phyloP scores from a whole-genome alignment of 2,329 filamentous ascomycete species.

The Elsinoe perseae region DNA sequence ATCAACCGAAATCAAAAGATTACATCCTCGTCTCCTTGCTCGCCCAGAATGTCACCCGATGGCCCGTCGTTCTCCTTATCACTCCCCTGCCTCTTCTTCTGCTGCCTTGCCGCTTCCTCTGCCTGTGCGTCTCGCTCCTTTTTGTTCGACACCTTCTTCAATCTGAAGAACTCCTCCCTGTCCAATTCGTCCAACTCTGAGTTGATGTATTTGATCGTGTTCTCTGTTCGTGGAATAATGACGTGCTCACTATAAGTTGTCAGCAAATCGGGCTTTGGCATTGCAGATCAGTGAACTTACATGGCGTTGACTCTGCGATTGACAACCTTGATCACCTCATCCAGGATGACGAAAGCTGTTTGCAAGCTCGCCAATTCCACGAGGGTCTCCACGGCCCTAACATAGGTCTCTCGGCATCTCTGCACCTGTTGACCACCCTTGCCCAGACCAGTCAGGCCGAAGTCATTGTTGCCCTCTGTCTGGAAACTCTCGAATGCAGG shows the following conservation, averaged over 20 bases:
- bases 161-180: constrained; percentile 91
- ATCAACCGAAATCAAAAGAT: constrained; percentile 23
- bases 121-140: constrained; percentile 48
- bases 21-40: constrained; percentile 30
- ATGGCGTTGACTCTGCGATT: constrained; percentile 98
- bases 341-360: constrained; percentile 95
- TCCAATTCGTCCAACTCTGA: constrained; percentile 96
- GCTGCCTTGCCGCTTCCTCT: constrained; percentile 28
- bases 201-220: constrained; percentile 99
- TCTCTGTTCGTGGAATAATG: constrained; percentile 95
- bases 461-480: constrained; percentile 86
- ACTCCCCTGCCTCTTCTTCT: constrained; percentile 20
- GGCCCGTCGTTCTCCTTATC: constrained; percentile 19
- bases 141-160: constrained; percentile 85
- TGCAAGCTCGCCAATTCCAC: constrained; percentile 92
- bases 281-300: constrained; percentile 42
- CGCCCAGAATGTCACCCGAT: constrained; percentile 30
- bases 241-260: constrained; percentile 63
- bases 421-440: constrained; percentile 98
- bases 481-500: constrained; percentile 89
- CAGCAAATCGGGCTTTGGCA: constrained; percentile 16
- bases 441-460: constrained; percentile 87
- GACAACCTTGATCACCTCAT: constrained; percentile 98
- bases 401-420: constrained; percentile 90
- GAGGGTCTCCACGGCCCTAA: constrained; percentile 86